Percentiles rank a stretch among this genome's conserved stretches.
Conservation (phyloP, 208 protist genomes). For the Phytomonas sp. region DNA sequence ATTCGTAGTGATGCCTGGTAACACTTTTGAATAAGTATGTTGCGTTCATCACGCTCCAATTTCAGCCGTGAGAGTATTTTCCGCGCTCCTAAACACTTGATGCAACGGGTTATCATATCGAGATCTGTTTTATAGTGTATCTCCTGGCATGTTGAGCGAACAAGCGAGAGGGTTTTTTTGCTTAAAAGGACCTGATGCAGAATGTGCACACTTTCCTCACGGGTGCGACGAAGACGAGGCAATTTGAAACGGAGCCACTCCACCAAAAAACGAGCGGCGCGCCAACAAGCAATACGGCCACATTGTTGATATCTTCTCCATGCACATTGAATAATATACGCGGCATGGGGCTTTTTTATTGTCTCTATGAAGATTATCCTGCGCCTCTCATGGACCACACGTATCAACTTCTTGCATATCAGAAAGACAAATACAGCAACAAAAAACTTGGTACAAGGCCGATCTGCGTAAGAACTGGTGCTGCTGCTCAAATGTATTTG, state of each 20-base stretch:
- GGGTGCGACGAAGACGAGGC: constrained; percentile 22
- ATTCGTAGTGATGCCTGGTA: constrained; percentile 26
- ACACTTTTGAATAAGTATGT: constrained; percentile 35
- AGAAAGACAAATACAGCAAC: constrained; percentile 9
- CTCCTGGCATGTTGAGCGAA: constrained; percentile 44
- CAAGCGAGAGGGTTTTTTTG: constrained; percentile 36
- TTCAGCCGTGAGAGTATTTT: constrained; percentile 27
- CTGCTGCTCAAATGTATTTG: background rate
- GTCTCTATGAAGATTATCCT: constrained; percentile 18
- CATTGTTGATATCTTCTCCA: constrained; percentile 45
- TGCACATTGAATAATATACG: constrained; percentile 53
- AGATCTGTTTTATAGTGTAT: constrained; percentile 46
- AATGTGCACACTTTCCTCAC: constrained; percentile 36
- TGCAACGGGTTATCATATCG: constrained; percentile 20
- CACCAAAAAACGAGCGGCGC: constrained; percentile 31
- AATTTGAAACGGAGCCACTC: constrained; percentile 41
- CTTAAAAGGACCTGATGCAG: constrained; percentile 67
- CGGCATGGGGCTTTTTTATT: constrained; percentile 40
- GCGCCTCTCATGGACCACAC: constrained; percentile 21
- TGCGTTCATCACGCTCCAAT: constrained; percentile 52
- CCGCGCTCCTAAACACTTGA: constrained; percentile 38
- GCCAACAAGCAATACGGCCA: constrained; percentile 22
- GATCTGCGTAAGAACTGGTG: background rate
- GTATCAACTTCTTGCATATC: constrained; percentile 26
- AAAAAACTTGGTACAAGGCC: background rate